phyloP scores from a whole-genome alignment of 768 basidiomycete species.

The Vararia minispora region DNA sequence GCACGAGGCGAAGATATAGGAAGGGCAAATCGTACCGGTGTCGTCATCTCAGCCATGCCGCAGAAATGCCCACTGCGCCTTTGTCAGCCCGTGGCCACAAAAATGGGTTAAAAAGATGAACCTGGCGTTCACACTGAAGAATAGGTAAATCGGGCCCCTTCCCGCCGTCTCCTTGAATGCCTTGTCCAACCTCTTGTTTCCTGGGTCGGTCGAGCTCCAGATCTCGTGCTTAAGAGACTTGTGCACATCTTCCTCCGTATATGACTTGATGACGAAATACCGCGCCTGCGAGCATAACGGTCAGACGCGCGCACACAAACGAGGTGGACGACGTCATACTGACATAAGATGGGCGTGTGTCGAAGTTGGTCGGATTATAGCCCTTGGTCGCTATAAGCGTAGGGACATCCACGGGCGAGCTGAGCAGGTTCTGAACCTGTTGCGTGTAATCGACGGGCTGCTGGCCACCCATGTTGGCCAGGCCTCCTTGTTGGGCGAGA shows the following conservation, averaged over 20 bases:
- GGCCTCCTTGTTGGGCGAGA: slow-evolving; percentile 35
- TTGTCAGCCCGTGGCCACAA: background rate
- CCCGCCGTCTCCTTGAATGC: slow-evolving; percentile 94
- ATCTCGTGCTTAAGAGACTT: slow-evolving; percentile 97
- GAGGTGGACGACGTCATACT: slow-evolving; percentile 19
- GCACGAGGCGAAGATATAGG: too few species aligned
- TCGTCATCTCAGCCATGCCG: slow-evolving; percentile 97
- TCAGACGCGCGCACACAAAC: slow-evolving; percentile 6
- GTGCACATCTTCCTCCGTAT: slow-evolving; percentile 98
- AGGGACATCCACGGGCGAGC: slow-evolving; percentile 74
- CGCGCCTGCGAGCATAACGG: slow-evolving; percentile 45
- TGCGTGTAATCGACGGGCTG: slow-evolving; percentile 25
- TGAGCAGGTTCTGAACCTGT: slow-evolving; percentile 27
- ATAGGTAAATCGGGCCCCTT: slow-evolving; percentile 91
- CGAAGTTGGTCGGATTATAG: slow-evolving; percentile 83
- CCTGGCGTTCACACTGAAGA: slow-evolving; percentile 97
- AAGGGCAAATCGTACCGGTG: slow-evolving; percentile 68
- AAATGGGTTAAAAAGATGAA: slow-evolving; percentile 15
- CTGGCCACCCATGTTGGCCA: slow-evolving; percentile 24
- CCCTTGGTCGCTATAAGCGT: slow-evolving; percentile 80
- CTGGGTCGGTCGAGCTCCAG: slow-evolving; percentile 94
- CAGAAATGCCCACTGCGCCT: slow-evolving; percentile 82
- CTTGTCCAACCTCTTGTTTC: slow-evolving; percentile 94
- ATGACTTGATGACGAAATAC: slow-evolving; percentile 97
- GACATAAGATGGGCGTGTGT: slow-evolving; percentile 69